Conservation (phyloP, 2,329 filamentous ascomycete genomes). For the Sordariomycetes sp. region DNA sequence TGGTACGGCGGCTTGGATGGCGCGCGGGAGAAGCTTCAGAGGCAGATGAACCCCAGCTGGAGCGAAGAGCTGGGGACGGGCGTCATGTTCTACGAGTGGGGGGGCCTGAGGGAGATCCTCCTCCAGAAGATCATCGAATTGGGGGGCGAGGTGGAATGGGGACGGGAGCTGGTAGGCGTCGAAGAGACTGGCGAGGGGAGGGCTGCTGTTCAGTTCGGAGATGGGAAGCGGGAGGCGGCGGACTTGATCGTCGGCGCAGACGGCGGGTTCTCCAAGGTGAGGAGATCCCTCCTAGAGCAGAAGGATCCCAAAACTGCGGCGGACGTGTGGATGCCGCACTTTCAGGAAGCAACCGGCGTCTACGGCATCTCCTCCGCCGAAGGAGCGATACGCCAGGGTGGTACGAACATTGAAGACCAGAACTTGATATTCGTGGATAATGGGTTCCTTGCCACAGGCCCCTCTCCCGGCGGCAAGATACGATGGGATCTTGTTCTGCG, state of each 20-base stretch:
- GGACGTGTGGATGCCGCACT: constrained; percentile 12
- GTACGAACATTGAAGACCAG: constrained; percentile 3
- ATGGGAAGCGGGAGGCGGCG: constrained; percentile 1
- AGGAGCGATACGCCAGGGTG: constrained; percentile 4
- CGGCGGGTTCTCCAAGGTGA: constrained; percentile 12
- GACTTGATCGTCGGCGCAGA: constrained; percentile 13
- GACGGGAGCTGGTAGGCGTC: constrained; percentile 8
- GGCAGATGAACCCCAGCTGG: constrained; percentile 9
- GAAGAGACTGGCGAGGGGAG: neutral
- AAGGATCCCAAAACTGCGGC: constrained; percentile 7
- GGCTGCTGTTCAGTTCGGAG: neutral
- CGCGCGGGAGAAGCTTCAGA: neutral
- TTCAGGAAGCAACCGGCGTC: constrained; percentile 12
- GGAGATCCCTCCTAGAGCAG: constrained; percentile 10
- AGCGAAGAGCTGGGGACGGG: constrained; percentile 11
- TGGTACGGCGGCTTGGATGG: neutral
- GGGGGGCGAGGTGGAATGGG: constrained; percentile 11
- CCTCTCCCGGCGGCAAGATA: constrained; percentile 10
- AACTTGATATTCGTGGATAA: constrained; percentile 9
- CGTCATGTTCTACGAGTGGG: constrained; percentile 12
- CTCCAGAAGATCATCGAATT: constrained; percentile 9
- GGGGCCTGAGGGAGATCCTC: constrained; percentile 9
- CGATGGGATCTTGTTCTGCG: constrained; percentile 15
- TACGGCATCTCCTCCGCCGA: constrained; percentile 11
- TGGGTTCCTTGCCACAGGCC: constrained; percentile 11